phyloP scores from a whole-genome alignment of 345 rosid genomes.

The Gossypioides kirkii region DNA sequence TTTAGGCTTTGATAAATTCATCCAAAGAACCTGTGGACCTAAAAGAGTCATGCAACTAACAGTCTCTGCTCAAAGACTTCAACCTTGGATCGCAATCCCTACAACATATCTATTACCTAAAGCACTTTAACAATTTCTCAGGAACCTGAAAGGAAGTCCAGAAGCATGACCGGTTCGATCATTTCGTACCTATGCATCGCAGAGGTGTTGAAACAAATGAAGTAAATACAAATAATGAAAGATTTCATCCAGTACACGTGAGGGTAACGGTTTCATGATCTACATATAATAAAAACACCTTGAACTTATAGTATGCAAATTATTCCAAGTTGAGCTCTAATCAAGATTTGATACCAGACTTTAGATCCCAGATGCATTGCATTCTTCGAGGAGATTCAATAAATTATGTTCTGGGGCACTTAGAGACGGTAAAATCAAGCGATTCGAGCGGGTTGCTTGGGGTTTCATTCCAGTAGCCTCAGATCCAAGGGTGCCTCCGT shows the following conservation, averaged over 20 bases:
- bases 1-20: too few relatives aligned
- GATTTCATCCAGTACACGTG: not conserved
- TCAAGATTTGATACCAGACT: not conserved
- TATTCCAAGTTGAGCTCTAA: conserved; percentile 8
- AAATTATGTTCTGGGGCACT: conserved; percentile 54
- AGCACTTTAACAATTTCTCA: not conserved
- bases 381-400: conserved; percentile 72
- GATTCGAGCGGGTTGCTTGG: conserved; percentile 33
- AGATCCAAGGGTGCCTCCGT: conserved; percentile 44
- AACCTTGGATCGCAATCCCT: too few relatives aligned
- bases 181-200: too few relatives aligned
- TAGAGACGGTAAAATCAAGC: conserved; percentile 67
- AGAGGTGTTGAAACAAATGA: not conserved
- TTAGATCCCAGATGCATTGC: conserved; percentile 22
- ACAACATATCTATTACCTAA: not conserved
- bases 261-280: not conserved
- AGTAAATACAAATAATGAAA: not conserved
- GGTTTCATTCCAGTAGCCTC: conserved; percentile 37
- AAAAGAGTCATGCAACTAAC: too few relatives aligned
- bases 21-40: too few relatives aligned
- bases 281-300: not conserved
- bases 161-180: not conserved
- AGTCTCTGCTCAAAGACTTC: too few relatives aligned
- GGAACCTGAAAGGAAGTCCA: not conserved
- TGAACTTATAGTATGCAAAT: conserved; percentile 2